A percentile compares a stretch with the other conserved stretches of the same genome.
Conservation (phyloP, 805 yeast species). For the Wickerhamomyces sydowiorum region DNA sequence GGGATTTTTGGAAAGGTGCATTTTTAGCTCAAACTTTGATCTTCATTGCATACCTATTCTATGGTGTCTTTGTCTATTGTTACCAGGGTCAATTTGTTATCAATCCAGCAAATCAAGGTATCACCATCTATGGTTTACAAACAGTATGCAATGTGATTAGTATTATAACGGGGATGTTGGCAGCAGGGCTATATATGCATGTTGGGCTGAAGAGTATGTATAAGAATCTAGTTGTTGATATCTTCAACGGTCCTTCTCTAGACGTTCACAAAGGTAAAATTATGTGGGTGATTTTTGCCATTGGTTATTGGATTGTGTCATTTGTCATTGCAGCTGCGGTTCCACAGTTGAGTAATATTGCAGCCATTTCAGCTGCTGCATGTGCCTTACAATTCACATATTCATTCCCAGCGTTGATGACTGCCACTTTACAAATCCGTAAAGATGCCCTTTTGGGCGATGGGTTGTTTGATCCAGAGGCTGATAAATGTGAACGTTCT, state of each 20-base stretch:
- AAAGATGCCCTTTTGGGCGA: conserved; percentile 15
- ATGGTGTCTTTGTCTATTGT: conserved; percentile 37
- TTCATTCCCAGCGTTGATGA: conserved; percentile 22
- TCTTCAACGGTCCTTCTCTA: conserved; percentile 16
- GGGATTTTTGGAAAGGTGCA: conserved; percentile 45
- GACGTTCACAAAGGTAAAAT: conserved; percentile 17
- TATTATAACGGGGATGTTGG: conserved; percentile 35
- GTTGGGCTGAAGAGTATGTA: conserved; percentile 40
- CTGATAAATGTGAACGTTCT: conserved; percentile 6
- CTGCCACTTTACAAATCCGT: conserved; percentile 16
- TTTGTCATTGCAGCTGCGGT: conserved; percentile 19
- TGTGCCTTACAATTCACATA: conserved; percentile 12
- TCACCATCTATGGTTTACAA: conserved; percentile 31
- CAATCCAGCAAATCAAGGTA: conserved; percentile 40
- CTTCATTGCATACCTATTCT: conserved; percentile 32
- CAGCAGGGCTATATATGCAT: conserved; percentile 41
- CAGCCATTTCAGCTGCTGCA: conserved; percentile 21
- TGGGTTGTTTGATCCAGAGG: conserved; percentile 9
- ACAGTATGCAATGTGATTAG: conserved; percentile 30
- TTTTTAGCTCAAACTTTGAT: conserved; percentile 35
- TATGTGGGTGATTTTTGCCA: conserved; percentile 14
- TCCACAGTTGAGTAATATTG: conserved; percentile 20
- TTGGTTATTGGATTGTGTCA: conserved; percentile 15
- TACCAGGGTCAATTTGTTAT: conserved; percentile 40
- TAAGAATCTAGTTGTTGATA: conserved; percentile 17